Conservation (phyloP, 2,329 filamentous ascomycete genomes). For the Hymenoscyphus salicellus region DNA sequence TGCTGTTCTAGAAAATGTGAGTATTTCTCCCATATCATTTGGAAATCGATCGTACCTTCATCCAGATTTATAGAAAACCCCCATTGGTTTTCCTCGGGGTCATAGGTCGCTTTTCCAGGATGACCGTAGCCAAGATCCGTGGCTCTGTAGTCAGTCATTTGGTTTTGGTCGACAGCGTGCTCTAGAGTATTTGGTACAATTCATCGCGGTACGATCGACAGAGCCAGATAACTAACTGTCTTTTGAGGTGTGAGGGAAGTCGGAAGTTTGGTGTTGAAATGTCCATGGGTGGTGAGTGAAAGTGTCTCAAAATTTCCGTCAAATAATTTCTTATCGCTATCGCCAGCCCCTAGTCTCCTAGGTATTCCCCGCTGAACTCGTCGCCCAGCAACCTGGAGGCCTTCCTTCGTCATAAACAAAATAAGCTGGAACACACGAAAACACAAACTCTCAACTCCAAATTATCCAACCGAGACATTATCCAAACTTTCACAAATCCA, state of each 20-base stretch:
- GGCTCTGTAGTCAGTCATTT: slow-evolving; percentile 37
- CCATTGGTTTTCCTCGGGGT: slow-evolving; percentile 34
- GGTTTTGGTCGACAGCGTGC: slow-evolving; percentile 36
- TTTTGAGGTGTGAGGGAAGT: neutral
- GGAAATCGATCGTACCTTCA: slow-evolving; percentile 18
- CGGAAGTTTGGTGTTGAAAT: neutral
- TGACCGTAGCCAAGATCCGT: slow-evolving; percentile 53
- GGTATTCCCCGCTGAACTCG: neutral
- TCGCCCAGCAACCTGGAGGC: neutral
- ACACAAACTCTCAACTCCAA: neutral
- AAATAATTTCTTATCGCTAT: neutral
- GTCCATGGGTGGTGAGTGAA: neutral
- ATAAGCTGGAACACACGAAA: slow-evolving; percentile 1
- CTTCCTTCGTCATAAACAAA: neutral
- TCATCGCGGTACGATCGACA: slow-evolving; percentile 25
- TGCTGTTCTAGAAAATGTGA: slow-evolving; percentile 22
- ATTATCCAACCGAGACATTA: neutral
- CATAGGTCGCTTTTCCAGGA: slow-evolving; percentile 49
- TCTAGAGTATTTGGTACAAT: slow-evolving; percentile 17
- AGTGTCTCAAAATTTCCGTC: neutral
- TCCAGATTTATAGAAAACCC: slow-evolving; percentile 28
- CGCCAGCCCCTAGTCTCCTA: neutral
- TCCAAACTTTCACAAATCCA: neutral
- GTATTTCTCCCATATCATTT: neutral
- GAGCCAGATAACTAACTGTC: neutral